Evolutionary conservation across 2,329 filamentous ascomycete genomes (phyloP).

Genomic region (Neopestalotiopsis rosae): DNA sequence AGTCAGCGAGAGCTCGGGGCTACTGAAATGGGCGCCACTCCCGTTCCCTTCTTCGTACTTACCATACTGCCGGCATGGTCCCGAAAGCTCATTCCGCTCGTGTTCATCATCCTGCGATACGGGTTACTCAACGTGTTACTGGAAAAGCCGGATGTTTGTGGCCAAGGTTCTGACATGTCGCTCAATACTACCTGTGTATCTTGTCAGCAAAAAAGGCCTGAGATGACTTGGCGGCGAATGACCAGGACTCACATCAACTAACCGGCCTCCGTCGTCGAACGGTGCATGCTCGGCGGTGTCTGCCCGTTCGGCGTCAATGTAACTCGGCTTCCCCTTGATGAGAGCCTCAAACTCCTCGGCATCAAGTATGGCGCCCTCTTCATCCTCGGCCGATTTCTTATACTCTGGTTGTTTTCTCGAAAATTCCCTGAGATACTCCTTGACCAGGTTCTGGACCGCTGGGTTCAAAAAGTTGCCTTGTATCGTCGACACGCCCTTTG

Average conservation of each 20-base stretch:
- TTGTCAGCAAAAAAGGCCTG: neutral
- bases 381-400: constrained; percentile 17
- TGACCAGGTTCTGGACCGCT: constrained; percentile 76
- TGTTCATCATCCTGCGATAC: constrained; percentile 99
- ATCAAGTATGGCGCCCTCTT: neutral
- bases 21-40: neutral
- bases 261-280: constrained; percentile 48
- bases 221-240: no score
- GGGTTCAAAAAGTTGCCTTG: constrained; percentile 91
- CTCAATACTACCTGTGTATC: constrained; percentile 76
- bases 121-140: constrained; percentile 94
- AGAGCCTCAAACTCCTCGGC: constrained; percentile 27
- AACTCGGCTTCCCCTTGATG: constrained; percentile 56
- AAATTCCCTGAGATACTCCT: constrained; percentile 70
- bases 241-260: constrained; percentile 70
- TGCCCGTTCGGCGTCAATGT: constrained; percentile 69
- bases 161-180: constrained; percentile 99
- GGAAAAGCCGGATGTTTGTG: constrained; percentile 77
- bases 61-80: constrained; percentile 98
- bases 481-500: constrained; percentile 88
- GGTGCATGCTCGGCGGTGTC: constrained; percentile 38
- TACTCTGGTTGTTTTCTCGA: constrained; percentile 25
- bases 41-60: constrained; percentile 37
- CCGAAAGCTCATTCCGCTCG: constrained; percentile 82
- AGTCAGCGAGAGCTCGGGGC: neutral